Evolutionary conservation across 352 stramenopile species (phyloP).

Genomic region (Hyaloperonospora brassicae): DNA sequence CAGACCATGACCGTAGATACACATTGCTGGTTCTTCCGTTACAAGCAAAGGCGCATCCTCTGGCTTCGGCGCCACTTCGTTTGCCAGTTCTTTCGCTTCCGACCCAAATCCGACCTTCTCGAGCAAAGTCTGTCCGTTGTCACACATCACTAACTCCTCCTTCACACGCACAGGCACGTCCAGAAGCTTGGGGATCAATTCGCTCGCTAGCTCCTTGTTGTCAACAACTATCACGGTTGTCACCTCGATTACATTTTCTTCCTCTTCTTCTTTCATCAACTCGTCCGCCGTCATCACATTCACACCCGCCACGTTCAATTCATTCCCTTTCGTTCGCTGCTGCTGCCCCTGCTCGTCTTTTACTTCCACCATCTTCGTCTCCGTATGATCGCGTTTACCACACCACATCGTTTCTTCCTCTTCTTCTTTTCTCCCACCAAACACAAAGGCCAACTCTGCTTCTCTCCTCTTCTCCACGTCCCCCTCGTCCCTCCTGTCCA

Average conservation of each 20-base stretch:
- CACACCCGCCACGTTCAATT: slow-evolving; percentile 1
- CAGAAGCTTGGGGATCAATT: slow-evolving; percentile 5
- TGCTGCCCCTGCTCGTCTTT: no score
- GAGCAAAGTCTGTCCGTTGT: not conserved
- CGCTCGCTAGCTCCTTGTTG: not conserved
- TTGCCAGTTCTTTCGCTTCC: slow-evolving; percentile 15
- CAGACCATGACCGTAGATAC: no score
- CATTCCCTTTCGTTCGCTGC: not conserved
- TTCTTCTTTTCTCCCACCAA: not conserved
- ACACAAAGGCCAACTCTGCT: slow-evolving; percentile 2
- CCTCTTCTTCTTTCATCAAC: not conserved
- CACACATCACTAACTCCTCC: slow-evolving; percentile 7
- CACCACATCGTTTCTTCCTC: not conserved
- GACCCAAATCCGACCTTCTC: slow-evolving; percentile 8
- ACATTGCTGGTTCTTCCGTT: no score
- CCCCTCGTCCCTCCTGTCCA: no score
- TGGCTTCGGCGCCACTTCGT: slow-evolving; percentile 9
- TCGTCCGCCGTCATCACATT: slow-evolving; percentile 2
- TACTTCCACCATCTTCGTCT: not conserved
- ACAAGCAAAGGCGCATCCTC: not conserved
- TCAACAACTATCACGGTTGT: not conserved
- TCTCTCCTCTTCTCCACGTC: slow-evolving; percentile 4
- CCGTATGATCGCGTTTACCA: not conserved
- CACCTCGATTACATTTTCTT: not conserved
- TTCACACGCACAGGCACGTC: slow-evolving; percentile 12